Percentiles rank a stretch among this genome's conserved stretches.
Conservation (phyloP, 352 stramenopile genomes). For the Blastocystis sp. region DNA sequence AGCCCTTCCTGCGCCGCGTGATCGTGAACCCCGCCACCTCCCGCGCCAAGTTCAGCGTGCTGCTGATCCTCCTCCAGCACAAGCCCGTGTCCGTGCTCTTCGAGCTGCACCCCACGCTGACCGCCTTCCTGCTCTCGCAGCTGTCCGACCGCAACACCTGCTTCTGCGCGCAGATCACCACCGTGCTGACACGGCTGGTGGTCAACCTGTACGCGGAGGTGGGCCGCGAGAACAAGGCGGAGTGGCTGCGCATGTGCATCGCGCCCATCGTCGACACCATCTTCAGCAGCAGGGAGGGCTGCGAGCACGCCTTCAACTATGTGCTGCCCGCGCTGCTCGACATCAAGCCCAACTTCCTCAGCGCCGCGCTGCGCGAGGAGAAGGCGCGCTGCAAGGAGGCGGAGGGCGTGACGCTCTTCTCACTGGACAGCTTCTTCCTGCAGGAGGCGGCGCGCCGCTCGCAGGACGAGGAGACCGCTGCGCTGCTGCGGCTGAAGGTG, state of each 20-base stretch:
- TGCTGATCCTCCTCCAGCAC: slow-evolving; percentile 20
- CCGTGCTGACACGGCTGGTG: slow-evolving; percentile 2
- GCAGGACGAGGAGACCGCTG: slow-evolving; percentile 10
- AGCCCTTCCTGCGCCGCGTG: not conserved
- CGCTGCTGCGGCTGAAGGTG: slow-evolving; percentile 27
- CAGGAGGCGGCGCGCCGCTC: not conserved
- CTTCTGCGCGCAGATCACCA: slow-evolving; percentile 60
- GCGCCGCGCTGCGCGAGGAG: not conserved
- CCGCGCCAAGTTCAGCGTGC: slow-evolving; percentile 10
- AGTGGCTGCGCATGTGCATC: slow-evolving; percentile 16
- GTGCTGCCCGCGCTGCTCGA: slow-evolving; percentile 33
- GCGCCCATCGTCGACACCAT: slow-evolving; percentile 22
- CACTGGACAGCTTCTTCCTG: slow-evolving; percentile 35
- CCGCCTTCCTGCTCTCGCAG: slow-evolving; percentile 11
- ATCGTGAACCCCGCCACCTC: slow-evolving; percentile 1
- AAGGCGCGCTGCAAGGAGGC: not conserved
- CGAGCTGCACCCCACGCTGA: slow-evolving; percentile 1
- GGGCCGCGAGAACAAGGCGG: not conserved
- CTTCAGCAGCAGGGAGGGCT: not conserved
- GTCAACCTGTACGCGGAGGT: slow-evolving; percentile 26
- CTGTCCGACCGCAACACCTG: slow-evolving; percentile 41
- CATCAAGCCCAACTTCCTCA: slow-evolving; percentile 50
- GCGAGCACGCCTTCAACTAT: slow-evolving; percentile 43
- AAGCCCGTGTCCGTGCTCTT: not conserved
- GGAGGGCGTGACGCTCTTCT: not conserved